phyloP scores from a whole-genome alignment of 208 protist genomes.

The Acanthamoeba royreba region DNA sequence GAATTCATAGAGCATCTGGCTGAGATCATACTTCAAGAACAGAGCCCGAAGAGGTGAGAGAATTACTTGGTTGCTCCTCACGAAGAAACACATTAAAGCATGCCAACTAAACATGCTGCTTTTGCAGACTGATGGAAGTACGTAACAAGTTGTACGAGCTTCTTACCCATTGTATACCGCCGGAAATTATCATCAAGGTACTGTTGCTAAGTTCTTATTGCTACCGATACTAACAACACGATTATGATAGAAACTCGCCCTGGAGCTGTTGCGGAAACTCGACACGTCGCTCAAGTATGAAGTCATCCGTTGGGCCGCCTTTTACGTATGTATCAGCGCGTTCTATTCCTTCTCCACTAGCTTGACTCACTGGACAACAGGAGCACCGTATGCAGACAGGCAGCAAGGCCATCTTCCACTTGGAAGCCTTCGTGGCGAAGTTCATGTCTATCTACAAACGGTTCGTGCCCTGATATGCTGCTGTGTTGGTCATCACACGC shows the following conservation, averaged over 20 bases:
- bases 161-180: conserved; percentile 96
- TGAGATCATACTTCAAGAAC: conserved; percentile 89
- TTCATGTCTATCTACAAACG: conserved; percentile 89
- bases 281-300: conserved; percentile 80
- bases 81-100: too few relatives aligned
- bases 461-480: not conserved
- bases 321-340: conserved; percentile 77
- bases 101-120: not conserved
- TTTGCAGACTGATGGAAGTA: conserved; percentile 84
- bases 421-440: conserved; percentile 96
- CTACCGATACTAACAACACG: not conserved
- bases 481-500: too few relatives aligned
- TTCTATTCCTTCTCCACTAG: not conserved
- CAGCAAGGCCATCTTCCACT: conserved; percentile 96
- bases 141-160: conserved; percentile 97
- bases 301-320: conserved; percentile 89
- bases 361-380: not conserved
- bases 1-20: conserved; percentile 90
- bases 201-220: not conserved
- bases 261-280: conserved; percentile 83
- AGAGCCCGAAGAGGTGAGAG: conserved; percentile 85
- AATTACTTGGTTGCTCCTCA: too few relatives aligned
- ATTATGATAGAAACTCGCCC: conserved; percentile 80
- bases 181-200: conserved; percentile 90
- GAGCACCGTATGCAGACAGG: conserved; percentile 96